Percentiles rank a stretch among this genome's conserved stretches.
phyloP scores from a whole-genome alignment of 495 filamentous ascomycete species.

The Apiosordaria backusii region DNA sequence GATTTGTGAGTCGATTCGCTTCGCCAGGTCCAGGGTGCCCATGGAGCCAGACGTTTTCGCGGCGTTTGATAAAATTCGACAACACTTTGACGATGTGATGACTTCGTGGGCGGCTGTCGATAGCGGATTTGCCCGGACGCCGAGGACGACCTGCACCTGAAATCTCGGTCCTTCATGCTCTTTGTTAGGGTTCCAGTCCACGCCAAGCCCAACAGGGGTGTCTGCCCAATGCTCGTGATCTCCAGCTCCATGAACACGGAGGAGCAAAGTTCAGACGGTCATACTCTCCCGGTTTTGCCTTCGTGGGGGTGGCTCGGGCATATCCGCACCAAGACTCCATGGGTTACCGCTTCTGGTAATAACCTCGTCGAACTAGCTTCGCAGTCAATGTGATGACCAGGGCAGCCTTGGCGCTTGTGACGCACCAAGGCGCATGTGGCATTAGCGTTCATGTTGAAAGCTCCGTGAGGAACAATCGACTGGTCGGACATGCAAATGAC shows the following conservation, averaged over 20 bases:
- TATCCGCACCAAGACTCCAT: background rate
- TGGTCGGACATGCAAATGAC: background rate
- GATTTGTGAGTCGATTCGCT: background rate
- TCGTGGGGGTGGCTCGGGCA: background rate
- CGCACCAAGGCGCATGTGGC: background rate
- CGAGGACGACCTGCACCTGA: background rate
- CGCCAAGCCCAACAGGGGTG: background rate
- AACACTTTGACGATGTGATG: background rate
- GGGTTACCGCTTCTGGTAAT: background rate
- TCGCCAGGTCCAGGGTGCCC: background rate
- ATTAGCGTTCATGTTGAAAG: background rate
- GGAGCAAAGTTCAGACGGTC: background rate
- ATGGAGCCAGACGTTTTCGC: background rate
- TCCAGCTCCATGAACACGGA: background rate
- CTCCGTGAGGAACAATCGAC: too few species aligned
- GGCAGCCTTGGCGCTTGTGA: background rate
- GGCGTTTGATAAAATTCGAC: background rate
- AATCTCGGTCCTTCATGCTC: constrained; percentile 3
- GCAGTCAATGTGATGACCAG: background rate
- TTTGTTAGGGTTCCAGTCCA: background rate
- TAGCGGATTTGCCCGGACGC: background rate
- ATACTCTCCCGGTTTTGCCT: background rate
- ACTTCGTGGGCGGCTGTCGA: background rate
- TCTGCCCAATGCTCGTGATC: background rate
- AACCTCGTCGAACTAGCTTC: background rate